Conservation (phyloP, 2,329 filamentous ascomycete genomes). For the Fusarium longipes region DNA sequence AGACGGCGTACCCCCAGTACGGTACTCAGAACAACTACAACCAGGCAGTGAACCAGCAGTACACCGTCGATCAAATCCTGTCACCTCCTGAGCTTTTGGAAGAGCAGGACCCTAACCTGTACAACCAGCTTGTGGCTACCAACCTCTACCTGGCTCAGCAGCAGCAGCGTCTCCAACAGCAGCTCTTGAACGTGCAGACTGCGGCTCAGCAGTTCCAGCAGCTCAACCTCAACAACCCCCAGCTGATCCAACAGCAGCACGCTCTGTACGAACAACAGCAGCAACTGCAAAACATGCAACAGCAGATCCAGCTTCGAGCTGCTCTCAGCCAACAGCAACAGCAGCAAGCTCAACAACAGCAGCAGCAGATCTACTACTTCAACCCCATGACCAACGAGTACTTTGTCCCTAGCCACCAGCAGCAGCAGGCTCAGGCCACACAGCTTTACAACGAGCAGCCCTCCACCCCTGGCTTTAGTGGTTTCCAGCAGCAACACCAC, state of each 20-base stretch:
- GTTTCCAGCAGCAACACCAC: constrained; percentile 56
- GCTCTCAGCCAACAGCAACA: constrained; percentile 50
- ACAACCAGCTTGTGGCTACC: constrained; percentile 89
- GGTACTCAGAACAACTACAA: constrained; percentile 51
- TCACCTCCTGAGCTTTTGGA: constrained; percentile 83
- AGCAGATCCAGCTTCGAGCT: constrained; percentile 54
- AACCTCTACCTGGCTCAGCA: constrained; percentile 94
- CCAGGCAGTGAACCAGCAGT: constrained; percentile 58
- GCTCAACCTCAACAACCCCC: constrained; percentile 71
- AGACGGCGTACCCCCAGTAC: constrained; percentile 67
- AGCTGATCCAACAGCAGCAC: constrained; percentile 61
- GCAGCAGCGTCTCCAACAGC: constrained; percentile 94
- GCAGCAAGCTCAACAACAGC: constrained; percentile 63
- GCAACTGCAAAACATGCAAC: constrained; percentile 55
- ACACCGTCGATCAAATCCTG: constrained; percentile 89
- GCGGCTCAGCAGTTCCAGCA: constrained; percentile 85
- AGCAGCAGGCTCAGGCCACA: constrained; percentile 57
- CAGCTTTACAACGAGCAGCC: constrained; percentile 59
- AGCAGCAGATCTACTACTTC: constrained; percentile 74
- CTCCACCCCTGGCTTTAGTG: constrained; percentile 50
- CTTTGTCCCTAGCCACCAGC: constrained; percentile 75
- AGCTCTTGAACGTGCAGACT: constrained; percentile 84
- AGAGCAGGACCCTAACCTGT: constrained; percentile 82
- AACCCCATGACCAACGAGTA: constrained; percentile 90
- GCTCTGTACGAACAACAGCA: constrained; percentile 60